Evolutionary conservation across 1,284 basidiomycete species (phyloP), one percentile per base, ranked within the genome.

Genomic region (Moesziomyces sp.): DNA sequence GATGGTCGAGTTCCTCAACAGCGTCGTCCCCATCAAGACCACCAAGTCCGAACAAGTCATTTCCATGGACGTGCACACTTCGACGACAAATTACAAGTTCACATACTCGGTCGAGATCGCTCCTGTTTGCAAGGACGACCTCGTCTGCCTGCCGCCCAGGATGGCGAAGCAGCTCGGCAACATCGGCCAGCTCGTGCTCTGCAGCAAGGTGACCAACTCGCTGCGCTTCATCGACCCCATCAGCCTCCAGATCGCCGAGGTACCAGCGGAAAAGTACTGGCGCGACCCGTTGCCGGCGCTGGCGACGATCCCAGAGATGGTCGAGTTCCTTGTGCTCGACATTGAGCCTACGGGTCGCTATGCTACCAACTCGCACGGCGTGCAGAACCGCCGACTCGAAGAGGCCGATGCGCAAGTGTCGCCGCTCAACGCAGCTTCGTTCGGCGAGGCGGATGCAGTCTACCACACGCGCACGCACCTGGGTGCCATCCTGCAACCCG

Each of bases 91-190:
- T 86, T 97, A 93, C 88, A 99, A 97, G 86, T 96, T 93, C 85
- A 95, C 94, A 5, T 99, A 95, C 87, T 97, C 94, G 19, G 93
- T 98, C 77, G 96, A 99, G 86, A 97, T 99, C 78, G 90, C 92
- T 7, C 94, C 96, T 0, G 90, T 99, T 67, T 99, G 96, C 87
- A 98, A 98, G 85, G 96, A 99, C 84, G 96, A 99, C 84, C 89
- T 99, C 43, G 92, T 98, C 38, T 94, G 92, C 84, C 87, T 99
- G 43, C 93, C 95, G 3, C 86, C 87, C 21, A 92, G 92, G 81
- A 89, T 91, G 74, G 94, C 96, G 0, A 90, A 91, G 24, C 86
- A 89, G 34, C 87, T 97, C 68, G 90, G 91, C 79, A 97, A 95
- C 86, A 96, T 99, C 84, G 87, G 88, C 50, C 94, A 92, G 11